Base-by-base conservation (phyloP, 345 rosid species). In the Sisymbrium irio region DNA sequence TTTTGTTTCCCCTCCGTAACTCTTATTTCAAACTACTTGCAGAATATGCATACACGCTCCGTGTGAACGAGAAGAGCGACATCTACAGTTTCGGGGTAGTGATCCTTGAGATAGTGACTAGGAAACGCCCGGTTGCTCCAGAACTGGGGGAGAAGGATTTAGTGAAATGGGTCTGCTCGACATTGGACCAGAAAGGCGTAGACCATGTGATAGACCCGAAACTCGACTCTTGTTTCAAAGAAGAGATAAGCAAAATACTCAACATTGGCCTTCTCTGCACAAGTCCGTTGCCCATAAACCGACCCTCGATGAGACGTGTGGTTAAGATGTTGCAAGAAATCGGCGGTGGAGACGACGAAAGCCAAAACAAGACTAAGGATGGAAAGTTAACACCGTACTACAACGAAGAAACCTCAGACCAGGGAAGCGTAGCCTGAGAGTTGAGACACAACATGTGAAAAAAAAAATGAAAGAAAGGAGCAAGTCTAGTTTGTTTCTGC, bases 31-130 rank as follows among this genome's bases (percentile, higher is more conserved):
- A 49, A 35, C 66, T 63, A 60, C 37, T 65, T 84, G 80, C 90
- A 96, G 99, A 96, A 61, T 96, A 96, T 67, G 99, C 98, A 2
- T 96, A 96, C 82, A 96, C 99, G 1, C 90, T 96, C 11, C 79
- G 96, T 28, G 99, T 96, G 80, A 92, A 90, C n/a, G 99, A 96
- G 85, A 96, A 96, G 88, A 92, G 99, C 20, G 99, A 96, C 81
- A 90, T 85, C 67, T 96, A 90, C 90, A 96, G 99, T 77, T 96
- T 96, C 1, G 99, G 99, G 0, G 98, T 96, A 17, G 98, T 96
- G 13, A 85, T 92, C 19, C 90, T 96, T 1, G 99, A 96, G 84
- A 77, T 92, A 75, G 94, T 96, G 19, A 92, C 97, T 0, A 90
- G 99, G 41, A 90, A 85, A 65, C 93, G 70, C 2, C 97, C 98